phyloP scores from a whole-genome alignment of 1,284 basidiomycete species.

The Cryptococcus sp. region DNA sequence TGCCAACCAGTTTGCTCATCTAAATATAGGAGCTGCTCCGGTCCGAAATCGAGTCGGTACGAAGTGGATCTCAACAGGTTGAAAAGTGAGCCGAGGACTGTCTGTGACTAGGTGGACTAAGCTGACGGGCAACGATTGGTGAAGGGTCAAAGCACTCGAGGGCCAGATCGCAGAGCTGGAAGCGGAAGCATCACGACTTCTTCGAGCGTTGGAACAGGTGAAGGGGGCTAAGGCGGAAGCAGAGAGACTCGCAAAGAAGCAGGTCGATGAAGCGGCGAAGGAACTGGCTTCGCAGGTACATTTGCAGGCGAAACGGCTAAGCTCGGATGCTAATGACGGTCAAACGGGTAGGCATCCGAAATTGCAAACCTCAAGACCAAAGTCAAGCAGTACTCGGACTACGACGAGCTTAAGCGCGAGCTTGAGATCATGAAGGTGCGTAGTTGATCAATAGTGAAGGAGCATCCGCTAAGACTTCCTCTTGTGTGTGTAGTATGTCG shows the following conservation, averaged over 20 bases:
- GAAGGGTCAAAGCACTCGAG: slow-evolving; percentile 71
- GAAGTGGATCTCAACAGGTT: slow-evolving; percentile 74
- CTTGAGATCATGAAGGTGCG: slow-evolving; percentile 93
- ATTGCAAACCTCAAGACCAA: slow-evolving; percentile 66
- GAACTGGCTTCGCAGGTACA: slow-evolving; percentile 64
- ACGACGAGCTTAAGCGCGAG: slow-evolving; percentile 94
- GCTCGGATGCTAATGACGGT: background rate
- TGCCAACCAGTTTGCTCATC: background rate
- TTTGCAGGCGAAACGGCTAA: background rate
- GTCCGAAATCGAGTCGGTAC: slow-evolving; percentile 86
- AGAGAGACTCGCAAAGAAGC: slow-evolving; percentile 60
- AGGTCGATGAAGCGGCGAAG: slow-evolving; percentile 63
- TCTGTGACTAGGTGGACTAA: background rate
- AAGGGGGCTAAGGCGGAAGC: slow-evolving; percentile 62
- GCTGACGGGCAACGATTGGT: slow-evolving; percentile 7
- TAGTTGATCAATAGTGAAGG: background rate
- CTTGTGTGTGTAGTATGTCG: slow-evolving; percentile 70
- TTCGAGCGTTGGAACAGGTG: slow-evolving; percentile 68
- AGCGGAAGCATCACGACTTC: slow-evolving; percentile 69
- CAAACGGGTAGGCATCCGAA: slow-evolving; percentile 57
- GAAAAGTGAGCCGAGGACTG: slow-evolving; percentile 60
- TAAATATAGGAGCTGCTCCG: slow-evolving; percentile 75
- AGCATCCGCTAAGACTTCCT: background rate
- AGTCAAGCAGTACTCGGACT: slow-evolving; percentile 74
- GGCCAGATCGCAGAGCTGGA: slow-evolving; percentile 70